Evolutionary conservation across 441 rosid species (phyloP), one percentile per base, ranked within the genome.

Genomic region (Viola pubescens): DNA sequence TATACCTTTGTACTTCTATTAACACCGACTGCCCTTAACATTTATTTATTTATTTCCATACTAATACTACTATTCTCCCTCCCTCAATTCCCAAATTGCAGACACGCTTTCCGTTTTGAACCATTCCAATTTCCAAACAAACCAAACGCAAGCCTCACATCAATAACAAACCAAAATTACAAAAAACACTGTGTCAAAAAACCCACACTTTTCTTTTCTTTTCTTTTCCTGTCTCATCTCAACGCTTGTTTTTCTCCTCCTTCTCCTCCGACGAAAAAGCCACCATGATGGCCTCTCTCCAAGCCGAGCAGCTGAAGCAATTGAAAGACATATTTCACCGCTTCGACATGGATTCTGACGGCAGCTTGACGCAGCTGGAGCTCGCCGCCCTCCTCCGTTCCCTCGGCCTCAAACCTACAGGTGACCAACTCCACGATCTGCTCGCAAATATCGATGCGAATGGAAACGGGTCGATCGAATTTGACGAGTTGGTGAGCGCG

Each of bases 321-420:
- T 82, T 91, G 11, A 81, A 79, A 4, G 92, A 86, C 54, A 83
- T 87, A 51, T 88, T 91, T 68, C 72, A 77, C 19, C 78, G 88
- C 9, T 88, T 86, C 43, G 96, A 91, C 59, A 81, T 84, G 74
- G 84, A 87, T 79, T 75, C 79, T 48, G 94, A 88, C 61, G 98
- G 95, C 19, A 85, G 95, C 74, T 73, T 91, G 13, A 91, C 98
- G 1, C 89, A 86, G 52, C 87, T 88, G 5, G 92, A 91, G 73
- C 82, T 91, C 34, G 87, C 95, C 19, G 87, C 92, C 3, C 88
- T 91, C 56, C 77, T 91, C 26, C 80, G 96, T 37, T 85, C 96
- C 3, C 75, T 91, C 0, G 94, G 96, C 7, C 70, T 91, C 40
- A 83, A 81, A 54, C 95, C 95, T 0, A 77, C 84, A 39, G 72